Evolutionary conservation across 768 basidiomycete genomes (phyloP).

Genomic region (Rhodocollybia butyracea): DNA sequence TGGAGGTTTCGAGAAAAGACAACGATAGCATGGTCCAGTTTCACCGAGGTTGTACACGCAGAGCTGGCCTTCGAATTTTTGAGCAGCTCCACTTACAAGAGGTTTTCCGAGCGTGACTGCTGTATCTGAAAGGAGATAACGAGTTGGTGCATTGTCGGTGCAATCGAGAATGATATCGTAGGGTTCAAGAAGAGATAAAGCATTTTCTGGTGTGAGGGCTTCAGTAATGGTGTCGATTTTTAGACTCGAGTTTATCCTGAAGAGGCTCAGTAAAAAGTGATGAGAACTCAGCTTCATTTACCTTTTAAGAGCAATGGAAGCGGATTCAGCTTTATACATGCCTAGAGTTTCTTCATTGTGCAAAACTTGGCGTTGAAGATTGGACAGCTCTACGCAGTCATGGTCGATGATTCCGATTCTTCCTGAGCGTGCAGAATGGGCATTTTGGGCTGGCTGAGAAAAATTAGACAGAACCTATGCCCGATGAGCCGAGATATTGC

Average conservation of each 20-base stretch:
- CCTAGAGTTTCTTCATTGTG: conserved; percentile 77
- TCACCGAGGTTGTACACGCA: conserved; percentile 68
- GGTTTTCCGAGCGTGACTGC: conserved; percentile 74
- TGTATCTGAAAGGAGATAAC: conserved; percentile 90
- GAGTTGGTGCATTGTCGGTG: conserved; percentile 89
- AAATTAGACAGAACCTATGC: conserved; percentile 63
- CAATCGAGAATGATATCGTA: conserved; percentile 89
- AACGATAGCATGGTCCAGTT: conserved; percentile 88
- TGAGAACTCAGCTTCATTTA: conserved; percentile 23
- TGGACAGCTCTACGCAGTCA: conserved; percentile 84
- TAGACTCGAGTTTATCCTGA: conserved; percentile 75
- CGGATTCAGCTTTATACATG: conserved; percentile 78
- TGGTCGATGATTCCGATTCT: conserved; percentile 85
- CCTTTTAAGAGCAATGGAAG: conserved; percentile 66
- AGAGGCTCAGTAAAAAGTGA: conserved; percentile 4
- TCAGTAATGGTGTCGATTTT: conserved; percentile 49
- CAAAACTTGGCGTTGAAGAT: conserved; percentile 91
- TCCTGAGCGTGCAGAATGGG: conserved; percentile 43
- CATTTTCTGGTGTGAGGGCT: conserved; percentile 61
- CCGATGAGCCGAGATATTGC: conserved; percentile 90
- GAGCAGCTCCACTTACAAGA: conserved; percentile 91
- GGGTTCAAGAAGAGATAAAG: conserved; percentile 50
- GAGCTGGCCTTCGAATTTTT: conserved; percentile 79
- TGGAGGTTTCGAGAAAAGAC: conserved; percentile 84
- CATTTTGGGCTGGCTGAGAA: neutral